A percentile compares a stretch with the other conserved stretches of the same genome.
These are phyloP conservation scores for Eruca vesicaria DNA, from an alignment of 441 rosid species.

Conservation along the genomic window DNA sequence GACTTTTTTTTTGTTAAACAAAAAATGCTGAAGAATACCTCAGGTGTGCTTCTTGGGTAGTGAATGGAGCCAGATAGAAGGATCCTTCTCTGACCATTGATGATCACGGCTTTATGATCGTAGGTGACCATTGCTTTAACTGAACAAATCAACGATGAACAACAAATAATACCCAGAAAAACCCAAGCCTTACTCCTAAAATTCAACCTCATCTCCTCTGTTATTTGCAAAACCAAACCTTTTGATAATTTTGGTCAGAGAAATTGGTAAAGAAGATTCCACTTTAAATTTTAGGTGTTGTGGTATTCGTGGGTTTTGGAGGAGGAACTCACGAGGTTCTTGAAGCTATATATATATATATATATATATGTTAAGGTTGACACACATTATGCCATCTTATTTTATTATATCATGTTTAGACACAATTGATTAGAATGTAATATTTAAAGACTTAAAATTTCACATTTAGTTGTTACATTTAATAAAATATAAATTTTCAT, in stretches of 20 bases:
- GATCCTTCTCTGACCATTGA: constrained; percentile 60
- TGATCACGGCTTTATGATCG: constrained; percentile 56
- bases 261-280: constrained; percentile 15
- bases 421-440: neutral
- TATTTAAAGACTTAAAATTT: neutral
- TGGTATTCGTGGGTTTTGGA: constrained; percentile 5
- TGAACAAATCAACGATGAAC: constrained; percentile 49
- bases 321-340: constrained; percentile 8
- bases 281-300: neutral
- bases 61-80: constrained; percentile 76
- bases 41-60: constrained; percentile 78
- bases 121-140: constrained; percentile 59
- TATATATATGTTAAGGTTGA: constrained; percentile 20
- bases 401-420: neutral
- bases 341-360: neutral
- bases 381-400: neutral
- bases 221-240: neutral
- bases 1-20: neutral
- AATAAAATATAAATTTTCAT: neutral
- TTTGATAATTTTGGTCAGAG: neutral
- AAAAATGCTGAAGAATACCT: constrained; percentile 38
- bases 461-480: neutral
- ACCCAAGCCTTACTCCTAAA: constrained; percentile 9
- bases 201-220: constrained; percentile 16
- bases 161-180: constrained; percentile 30